phyloP scores from a whole-genome alignment of 2,329 filamentous ascomycete species.

The Sporothrix dimorphospora region DNA sequence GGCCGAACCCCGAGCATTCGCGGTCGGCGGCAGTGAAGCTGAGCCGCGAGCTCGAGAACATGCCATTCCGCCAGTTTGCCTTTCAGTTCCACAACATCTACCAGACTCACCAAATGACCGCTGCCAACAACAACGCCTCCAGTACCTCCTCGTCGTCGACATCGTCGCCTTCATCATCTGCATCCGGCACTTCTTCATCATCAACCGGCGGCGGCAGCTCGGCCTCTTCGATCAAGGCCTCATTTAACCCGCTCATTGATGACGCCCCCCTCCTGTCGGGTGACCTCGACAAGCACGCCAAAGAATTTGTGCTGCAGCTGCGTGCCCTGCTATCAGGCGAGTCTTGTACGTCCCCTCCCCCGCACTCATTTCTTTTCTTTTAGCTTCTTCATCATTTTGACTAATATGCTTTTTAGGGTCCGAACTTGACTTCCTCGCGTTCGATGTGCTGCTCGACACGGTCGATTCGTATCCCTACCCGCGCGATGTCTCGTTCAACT shows the following conservation, averaged over 20 bases:
- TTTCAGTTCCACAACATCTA: slow-evolving; percentile 64
- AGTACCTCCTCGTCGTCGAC: background rate
- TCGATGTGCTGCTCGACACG: slow-evolving; percentile 2
- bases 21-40: slow-evolving; percentile 51
- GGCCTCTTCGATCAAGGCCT: slow-evolving; percentile 33
- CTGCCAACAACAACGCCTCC: slow-evolving; percentile 36
- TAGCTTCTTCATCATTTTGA: no score
- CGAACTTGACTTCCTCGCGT: slow-evolving; percentile 30
- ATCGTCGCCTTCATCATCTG: slow-evolving; percentile 19
- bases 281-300: slow-evolving; percentile 52
- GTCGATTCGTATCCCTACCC: slow-evolving; percentile 14
- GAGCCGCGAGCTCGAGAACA: slow-evolving; percentile 57
- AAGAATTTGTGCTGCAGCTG: slow-evolving; percentile 51
- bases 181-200: background rate
- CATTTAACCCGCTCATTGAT: slow-evolving; percentile 61
- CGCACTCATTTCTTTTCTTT: no score
- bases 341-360: no score
- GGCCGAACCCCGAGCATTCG: slow-evolving; percentile 34
- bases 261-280: slow-evolving; percentile 45
- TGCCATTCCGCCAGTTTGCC: slow-evolving; percentile 63
- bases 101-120: slow-evolving; percentile 58
- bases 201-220: background rate
- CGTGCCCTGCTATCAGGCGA: slow-evolving; percentile 48
- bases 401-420: no score
- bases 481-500: slow-evolving; percentile 52